Conservation (phyloP, 306 rosid genomes). For the Begonia peltatifolia region DNA sequence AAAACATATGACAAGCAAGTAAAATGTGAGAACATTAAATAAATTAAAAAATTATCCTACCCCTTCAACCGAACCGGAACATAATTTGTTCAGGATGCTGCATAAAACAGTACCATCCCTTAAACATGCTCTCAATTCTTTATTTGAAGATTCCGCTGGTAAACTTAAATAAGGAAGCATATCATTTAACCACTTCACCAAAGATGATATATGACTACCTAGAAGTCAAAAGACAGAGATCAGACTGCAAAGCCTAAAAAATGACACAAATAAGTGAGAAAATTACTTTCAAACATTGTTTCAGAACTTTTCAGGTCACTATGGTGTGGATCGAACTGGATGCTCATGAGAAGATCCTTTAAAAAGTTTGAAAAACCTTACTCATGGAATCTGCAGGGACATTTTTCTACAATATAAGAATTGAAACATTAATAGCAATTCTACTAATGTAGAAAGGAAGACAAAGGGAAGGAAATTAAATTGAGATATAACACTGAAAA, state of each 20-base stretch:
- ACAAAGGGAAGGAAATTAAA: background rate
- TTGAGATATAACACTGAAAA: background rate
- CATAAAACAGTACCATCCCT: conserved; percentile 71
- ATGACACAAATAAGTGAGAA: conserved; percentile 7
- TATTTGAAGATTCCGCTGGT: conserved; percentile 60
- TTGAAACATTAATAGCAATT: background rate
- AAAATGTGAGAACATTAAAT: conserved; percentile 1
- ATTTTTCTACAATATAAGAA: conserved; percentile 11
- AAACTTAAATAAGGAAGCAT: conserved; percentile 60
- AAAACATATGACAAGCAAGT: background rate
- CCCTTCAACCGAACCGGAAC: conserved; percentile 53
- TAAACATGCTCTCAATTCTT: conserved; percentile 58
- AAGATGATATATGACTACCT: conserved; percentile 36
- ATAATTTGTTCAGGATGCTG: conserved; percentile 50
- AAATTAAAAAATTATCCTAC: conserved; percentile 17
- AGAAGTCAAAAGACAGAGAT: conserved; percentile 1
- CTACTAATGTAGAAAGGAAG: background rate
- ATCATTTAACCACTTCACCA: conserved; percentile 70
- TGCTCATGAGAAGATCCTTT: conserved; percentile 23
- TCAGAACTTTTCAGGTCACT: conserved; percentile 23
- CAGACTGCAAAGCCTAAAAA: no score
- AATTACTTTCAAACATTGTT: conserved; percentile 29
- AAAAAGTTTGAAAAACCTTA: conserved; percentile 8
- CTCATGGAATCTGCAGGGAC: conserved; percentile 13
- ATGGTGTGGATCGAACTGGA: conserved; percentile 31